Base-by-base conservation (phyloP, 441 rosid species). In the Populus hybrid region DNA sequence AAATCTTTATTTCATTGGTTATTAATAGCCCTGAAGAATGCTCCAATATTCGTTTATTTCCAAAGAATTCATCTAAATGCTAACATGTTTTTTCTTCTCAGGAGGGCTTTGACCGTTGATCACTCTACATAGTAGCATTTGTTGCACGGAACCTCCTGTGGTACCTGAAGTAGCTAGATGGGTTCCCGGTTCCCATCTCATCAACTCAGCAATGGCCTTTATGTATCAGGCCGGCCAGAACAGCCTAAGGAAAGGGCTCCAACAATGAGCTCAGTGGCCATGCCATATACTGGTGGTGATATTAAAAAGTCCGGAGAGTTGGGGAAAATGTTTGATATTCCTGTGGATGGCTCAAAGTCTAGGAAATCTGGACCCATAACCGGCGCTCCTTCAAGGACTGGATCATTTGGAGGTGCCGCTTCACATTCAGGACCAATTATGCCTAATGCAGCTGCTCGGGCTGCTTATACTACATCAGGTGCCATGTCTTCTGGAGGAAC, bases 241-340 rank as follows among this genome's bases (percentile, higher is more conserved):
- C 99, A 93, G 87, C 95, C 97, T 5, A 95, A 97, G 85, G 99
- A 97, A 86, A 89, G 91, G 83, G 70, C 92, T 76, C 98, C 99
- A 0, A 92, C 97, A n/a, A 92, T 97, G 98, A 97, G 95, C 78
- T 92, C 99, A 9, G 92, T 84, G 46, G 94, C 99, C 75, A 92
- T 93, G 98, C 98, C 99, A 28, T 97, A 95, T 79, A 97, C 97
- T 1, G 99, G 99, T 42, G 99, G 98, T 73, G 98, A 96, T 80
- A 92, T 96, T 64, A 92, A 96, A 80, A 93, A 86, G 77, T 95
- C 98, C 10, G 99, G 99, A 83, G 97, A 95, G 77, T 81, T 95
- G 35, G 98, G 99, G 89, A 94, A 90, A 88, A 95, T 95, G 99
- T 94, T 95, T 61, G 66, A 61, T 82, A 89, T 95, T 50, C 91